Percentiles rank a stretch among this genome's conserved stretches.
These are phyloP conservation scores for Leucocoprinus leucothites DNA, from an alignment of 768 basidiomycete genomes.

Conservation along the genomic window DNA sequence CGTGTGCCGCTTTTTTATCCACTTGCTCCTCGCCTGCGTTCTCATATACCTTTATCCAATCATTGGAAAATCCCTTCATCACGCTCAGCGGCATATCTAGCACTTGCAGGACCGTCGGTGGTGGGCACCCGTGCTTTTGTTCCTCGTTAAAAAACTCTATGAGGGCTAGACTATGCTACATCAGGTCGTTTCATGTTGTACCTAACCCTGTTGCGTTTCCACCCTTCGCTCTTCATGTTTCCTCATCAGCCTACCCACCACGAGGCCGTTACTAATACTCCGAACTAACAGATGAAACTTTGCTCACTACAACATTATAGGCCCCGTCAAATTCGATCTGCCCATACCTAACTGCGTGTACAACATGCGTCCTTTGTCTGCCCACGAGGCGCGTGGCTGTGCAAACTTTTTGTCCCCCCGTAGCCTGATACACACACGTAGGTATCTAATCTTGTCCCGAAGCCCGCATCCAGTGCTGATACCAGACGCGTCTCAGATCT, in stretches of 20 bases:
- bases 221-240: not conserved
- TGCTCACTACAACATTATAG: not conserved
- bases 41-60: too few species aligned
- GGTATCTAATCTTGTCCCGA: conserved; percentile 8
- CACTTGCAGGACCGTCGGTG: too few species aligned
- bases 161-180: too few species aligned
- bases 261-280: not conserved
- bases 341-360: not conserved
- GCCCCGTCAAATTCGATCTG: too few species aligned
- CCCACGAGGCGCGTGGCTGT: conserved; percentile 5
- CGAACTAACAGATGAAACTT: conserved; percentile 1
- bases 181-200: too few species aligned
- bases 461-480: not conserved
- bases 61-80: too few species aligned
- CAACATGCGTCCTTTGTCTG: not conserved
- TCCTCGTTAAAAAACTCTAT: too few species aligned
- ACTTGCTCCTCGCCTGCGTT: too few species aligned
- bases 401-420: not conserved
- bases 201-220: too few species aligned
- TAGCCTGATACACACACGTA: conserved; percentile 2
- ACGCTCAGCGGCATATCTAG: too few species aligned
- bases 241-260: not conserved
- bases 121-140: too few species aligned
- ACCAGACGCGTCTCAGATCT: not conserved
- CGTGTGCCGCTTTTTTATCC: too few species aligned